Evolutionary conservation across 129 eudicot genomes (phyloP).

Genomic region (Kitagawia praeruptora): DNA sequence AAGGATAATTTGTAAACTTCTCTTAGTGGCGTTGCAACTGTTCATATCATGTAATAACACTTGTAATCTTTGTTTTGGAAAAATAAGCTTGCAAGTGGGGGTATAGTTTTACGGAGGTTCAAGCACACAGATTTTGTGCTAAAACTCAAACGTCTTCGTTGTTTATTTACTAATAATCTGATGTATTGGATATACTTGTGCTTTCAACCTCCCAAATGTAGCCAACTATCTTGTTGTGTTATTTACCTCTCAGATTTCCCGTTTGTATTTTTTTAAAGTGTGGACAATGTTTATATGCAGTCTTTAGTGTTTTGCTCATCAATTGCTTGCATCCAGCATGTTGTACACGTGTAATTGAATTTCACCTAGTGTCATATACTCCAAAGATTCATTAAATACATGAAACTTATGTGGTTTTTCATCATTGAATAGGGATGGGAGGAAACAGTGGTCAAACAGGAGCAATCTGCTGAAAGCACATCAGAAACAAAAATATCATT

Average conservation of each 20-base stretch:
- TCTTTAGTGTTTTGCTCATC: no score
- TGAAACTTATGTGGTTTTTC: slow-evolving; percentile 2
- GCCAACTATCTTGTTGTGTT: neutral
- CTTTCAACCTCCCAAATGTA: neutral
- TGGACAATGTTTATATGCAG: no score
- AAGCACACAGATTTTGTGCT: neutral
- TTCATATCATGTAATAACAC: neutral
- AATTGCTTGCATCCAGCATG: neutral
- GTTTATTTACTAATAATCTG: neutral
- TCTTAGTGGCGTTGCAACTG: no score
- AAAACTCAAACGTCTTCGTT: neutral
- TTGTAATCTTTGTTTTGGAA: neutral
- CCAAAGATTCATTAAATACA: neutral
- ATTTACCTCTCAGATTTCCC: no score
- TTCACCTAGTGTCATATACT: neutral
- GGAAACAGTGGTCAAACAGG: slow-evolving; percentile 79
- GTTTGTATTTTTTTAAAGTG: no score
- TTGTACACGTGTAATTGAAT: neutral
- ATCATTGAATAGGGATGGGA: slow-evolving; percentile 81
- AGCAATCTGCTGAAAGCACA: slow-evolving; percentile 51
- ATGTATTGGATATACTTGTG: no score
- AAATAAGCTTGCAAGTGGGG: neutral
- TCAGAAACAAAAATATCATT: slow-evolving; percentile 84
- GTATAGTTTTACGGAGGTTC: neutral
- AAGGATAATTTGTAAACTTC: no score